Evolutionary conservation across 345 rosid species (phyloP), one percentile per base, ranked within the genome.

Genomic region (Euphorbia peplus): DNA sequence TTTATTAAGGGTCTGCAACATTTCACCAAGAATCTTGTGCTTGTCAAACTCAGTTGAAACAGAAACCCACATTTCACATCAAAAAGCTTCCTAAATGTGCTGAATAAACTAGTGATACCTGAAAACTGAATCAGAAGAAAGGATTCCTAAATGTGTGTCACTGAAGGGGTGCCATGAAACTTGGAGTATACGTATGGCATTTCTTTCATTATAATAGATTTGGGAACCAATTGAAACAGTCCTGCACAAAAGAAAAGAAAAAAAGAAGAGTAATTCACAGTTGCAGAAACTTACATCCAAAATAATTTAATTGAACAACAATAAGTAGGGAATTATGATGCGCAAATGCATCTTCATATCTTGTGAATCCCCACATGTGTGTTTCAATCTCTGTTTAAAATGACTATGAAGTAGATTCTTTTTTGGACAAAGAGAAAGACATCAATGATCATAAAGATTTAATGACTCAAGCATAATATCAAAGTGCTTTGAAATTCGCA

Each of bases 81-180:
- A n/a, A n/a, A n/a, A n/a, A n/a, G n/a, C n/a, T n/a, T n/a, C n/a
- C n/a, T n/a, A n/a, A n/a, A n/a, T n/a, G n/a, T n/a, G n/a, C n/a
- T n/a, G n/a, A n/a, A n/a, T n/a, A n/a, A n/a, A n/a, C n/a, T n/a
- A n/a, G n/a, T n/a, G n/a, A 42, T 84, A 92, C 99, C 99, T 90
- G 83, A 95, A 90, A 83, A 88, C 96, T n/a, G 96, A 87, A 71
- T 95, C 99, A 1, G 96, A 90, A 65, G 99, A 95, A 65, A 95
- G 90, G 69, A 95, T 66, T 60, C 96, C 98, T 75, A 95, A 60
- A 87, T 92, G 97, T 28, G 82, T 78, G 52, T 85, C 87, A 70
- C 97, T 92, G 70, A 76, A 88, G 44, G 92, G 98, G 70, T 95
- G 98, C 99, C 99, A 90, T 5, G 72, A 83, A 63, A 80, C 89